Conservation (phyloP, 345 rosid genomes). For the Geranium brycei region DNA sequence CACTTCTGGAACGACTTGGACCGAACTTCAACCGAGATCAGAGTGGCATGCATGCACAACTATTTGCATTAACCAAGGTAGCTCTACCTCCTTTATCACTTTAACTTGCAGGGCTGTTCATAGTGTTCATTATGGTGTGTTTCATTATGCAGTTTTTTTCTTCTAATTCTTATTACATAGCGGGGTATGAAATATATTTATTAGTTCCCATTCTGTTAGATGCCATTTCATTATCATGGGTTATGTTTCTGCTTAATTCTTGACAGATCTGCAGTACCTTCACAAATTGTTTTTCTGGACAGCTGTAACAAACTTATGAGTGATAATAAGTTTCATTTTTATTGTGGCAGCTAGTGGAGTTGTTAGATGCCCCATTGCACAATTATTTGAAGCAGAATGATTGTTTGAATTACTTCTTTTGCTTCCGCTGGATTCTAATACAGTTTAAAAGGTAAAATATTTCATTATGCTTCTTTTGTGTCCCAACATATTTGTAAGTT, state of each 20-base stretch:
- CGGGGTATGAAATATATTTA: not conserved
- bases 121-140: not conserved
- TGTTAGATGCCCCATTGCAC: slow-evolving; percentile 76
- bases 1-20: slow-evolving; percentile 89
- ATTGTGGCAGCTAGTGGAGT: slow-evolving; percentile 73
- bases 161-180: not conserved
- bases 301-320: not conserved
- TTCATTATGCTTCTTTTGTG: no score
- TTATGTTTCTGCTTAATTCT: not conserved
- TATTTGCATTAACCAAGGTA: slow-evolving; percentile 92
- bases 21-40: slow-evolving; percentile 97
- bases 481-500: not conserved
- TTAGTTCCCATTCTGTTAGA: not conserved
- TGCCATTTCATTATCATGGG: not conserved
- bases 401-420: slow-evolving; percentile 97
- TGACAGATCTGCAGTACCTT: not conserved
- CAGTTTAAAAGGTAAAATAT: slow-evolving; percentile 81
- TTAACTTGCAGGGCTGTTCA: not conserved
- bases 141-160: not conserved
- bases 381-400: slow-evolving; percentile 85
- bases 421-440: slow-evolving; percentile 95
- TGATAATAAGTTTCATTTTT: slow-evolving; percentile 7
- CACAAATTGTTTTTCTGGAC: not conserved
- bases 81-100: slow-evolving; percentile 1
- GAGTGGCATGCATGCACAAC: slow-evolving; percentile 97